phyloP scores from a whole-genome alignment of 2,329 filamentous ascomycete genomes.

The Colletotrichum shisoi region DNA sequence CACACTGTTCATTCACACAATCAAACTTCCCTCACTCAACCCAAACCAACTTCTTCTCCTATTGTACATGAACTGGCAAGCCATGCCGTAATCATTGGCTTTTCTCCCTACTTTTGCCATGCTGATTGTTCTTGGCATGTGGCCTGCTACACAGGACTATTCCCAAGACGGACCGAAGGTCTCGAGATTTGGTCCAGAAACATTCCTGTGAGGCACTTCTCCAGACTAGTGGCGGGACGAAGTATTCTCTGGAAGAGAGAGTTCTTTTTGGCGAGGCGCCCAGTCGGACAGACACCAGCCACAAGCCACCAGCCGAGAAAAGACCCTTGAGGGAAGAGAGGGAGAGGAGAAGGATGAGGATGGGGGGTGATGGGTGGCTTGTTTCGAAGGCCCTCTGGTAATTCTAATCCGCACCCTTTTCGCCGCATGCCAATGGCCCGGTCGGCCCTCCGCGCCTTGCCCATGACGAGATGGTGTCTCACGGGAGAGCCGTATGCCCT shows the following conservation, averaged over 20 bases:
- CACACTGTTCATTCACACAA: not conserved
- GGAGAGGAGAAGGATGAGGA: too few species aligned
- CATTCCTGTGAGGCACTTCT: slow-evolving; percentile 9
- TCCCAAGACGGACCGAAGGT: slow-evolving; percentile 22
- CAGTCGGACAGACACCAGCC: not conserved
- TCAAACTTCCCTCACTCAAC: not conserved
- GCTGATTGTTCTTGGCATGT: slow-evolving; percentile 21
- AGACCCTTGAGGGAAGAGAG: not conserved
- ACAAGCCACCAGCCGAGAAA: slow-evolving; percentile 6
- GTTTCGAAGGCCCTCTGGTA: not conserved
- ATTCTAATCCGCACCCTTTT: not conserved
- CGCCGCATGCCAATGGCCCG: slow-evolving; percentile 9
- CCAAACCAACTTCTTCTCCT: not conserved
- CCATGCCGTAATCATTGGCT: slow-evolving; percentile 29
- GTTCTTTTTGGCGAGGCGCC: slow-evolving; percentile 10
- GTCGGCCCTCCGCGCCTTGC: slow-evolving; percentile 1
- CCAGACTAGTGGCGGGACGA: slow-evolving; percentile 13
- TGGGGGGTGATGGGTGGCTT: not conserved
- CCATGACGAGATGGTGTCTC: slow-evolving; percentile 31
- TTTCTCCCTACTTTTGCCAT: not conserved
- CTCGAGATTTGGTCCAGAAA: slow-evolving; percentile 27
- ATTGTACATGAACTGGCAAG: slow-evolving; percentile 1
- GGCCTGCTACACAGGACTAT: not conserved
- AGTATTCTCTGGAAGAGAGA: slow-evolving; percentile 8
- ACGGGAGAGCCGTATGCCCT: slow-evolving; percentile 8